A percentile compares a stretch with the other conserved stretches of the same genome.
phyloP scores from a whole-genome alignment of 129 eudicot genomes.

The Kitagawia praeruptora region DNA sequence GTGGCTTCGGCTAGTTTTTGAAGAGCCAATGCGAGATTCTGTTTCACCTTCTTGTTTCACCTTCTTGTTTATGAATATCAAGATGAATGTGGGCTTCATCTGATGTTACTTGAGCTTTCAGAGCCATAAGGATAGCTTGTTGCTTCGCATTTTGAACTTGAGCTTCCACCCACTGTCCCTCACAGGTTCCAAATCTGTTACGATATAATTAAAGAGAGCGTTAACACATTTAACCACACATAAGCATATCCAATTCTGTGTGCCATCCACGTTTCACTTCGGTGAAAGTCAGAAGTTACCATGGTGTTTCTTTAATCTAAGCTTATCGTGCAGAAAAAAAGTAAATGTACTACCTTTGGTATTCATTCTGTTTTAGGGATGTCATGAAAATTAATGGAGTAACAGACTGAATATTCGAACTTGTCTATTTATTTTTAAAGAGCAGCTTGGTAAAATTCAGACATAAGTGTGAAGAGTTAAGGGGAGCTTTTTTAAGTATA shows the following conservation, averaged over 20 bases:
- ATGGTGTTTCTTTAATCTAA: too few species aligned
- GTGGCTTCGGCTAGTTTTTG: too few species aligned
- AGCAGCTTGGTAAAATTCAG: not conserved
- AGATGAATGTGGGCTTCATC: constrained; percentile 99
- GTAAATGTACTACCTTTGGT: not conserved
- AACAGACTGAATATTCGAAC: not conserved
- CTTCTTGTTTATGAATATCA: constrained; percentile 97
- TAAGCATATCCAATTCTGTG: too few species aligned
- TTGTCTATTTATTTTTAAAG: not conserved
- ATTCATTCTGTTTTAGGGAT: not conserved
- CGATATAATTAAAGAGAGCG: too few species aligned
- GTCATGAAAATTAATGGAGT: not conserved
- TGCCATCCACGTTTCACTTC: too few species aligned
- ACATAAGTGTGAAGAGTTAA: not conserved
- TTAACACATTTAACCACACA: too few species aligned
- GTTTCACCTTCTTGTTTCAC: too few species aligned
- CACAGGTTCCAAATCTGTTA: constrained; percentile 89
- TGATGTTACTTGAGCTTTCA: constrained; percentile 89
- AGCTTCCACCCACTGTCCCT: constrained; percentile 99
- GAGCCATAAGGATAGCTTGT: constrained; percentile 81
- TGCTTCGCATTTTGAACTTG: constrained; percentile 99
- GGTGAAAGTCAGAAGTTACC: too few species aligned
- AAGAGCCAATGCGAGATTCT: too few species aligned
- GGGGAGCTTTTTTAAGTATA: not conserved
- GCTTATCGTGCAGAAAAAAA: not conserved